Percentiles rank a stretch among this genome's conserved stretches.
Conservation (phyloP, 768 basidiomycete species). For the Lactarius tabidus region DNA sequence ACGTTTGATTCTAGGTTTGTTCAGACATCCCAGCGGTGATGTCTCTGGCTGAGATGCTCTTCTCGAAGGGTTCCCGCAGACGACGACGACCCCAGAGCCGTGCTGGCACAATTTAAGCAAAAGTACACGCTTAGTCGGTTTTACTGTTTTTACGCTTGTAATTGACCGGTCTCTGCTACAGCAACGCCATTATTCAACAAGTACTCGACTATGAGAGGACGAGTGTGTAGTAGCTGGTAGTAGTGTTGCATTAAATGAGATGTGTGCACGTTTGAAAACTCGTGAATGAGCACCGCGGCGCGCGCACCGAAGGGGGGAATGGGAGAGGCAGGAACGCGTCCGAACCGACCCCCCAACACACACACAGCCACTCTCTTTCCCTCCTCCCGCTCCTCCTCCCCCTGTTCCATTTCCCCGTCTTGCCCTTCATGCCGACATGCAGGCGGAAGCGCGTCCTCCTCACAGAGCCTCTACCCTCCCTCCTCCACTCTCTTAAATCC, state of each 20-base stretch:
- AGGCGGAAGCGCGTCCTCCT: conserved; percentile 87
- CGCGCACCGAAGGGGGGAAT: not conserved
- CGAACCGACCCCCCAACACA: conserved; percentile 21
- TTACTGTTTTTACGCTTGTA: conserved; percentile 3
- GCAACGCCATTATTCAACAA: conserved; percentile 52
- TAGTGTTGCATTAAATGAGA: not conserved
- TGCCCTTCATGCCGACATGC: conserved; percentile 71
- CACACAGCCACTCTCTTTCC: conserved; percentile 24
- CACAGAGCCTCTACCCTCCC: conserved; percentile 70
- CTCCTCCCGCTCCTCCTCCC: conserved; percentile 26
- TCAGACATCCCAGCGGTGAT: not conserved
- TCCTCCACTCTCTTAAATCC: conserved; percentile 59
- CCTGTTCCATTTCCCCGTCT: conserved; percentile 20
- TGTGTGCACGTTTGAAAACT: not conserved
- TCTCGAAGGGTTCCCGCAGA: conserved; percentile 30
- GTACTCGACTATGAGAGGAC: conserved; percentile 46
- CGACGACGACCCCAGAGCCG: conserved; percentile 45
- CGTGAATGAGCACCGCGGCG: not conserved
- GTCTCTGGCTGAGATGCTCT: not conserved
- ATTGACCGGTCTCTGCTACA: conserved; percentile 27
- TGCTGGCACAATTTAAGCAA: conserved; percentile 63
- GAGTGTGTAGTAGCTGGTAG: conserved; percentile 1
- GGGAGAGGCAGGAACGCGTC: conserved; percentile 21
- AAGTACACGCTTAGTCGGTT: conserved; percentile 39
- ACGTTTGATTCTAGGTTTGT: conserved; percentile 45